These are phyloP conservation scores for Xylariomycetidae sp. DNA, from an alignment of 2,329 filamentous ascomycete species.

Conservation along the genomic window DNA sequence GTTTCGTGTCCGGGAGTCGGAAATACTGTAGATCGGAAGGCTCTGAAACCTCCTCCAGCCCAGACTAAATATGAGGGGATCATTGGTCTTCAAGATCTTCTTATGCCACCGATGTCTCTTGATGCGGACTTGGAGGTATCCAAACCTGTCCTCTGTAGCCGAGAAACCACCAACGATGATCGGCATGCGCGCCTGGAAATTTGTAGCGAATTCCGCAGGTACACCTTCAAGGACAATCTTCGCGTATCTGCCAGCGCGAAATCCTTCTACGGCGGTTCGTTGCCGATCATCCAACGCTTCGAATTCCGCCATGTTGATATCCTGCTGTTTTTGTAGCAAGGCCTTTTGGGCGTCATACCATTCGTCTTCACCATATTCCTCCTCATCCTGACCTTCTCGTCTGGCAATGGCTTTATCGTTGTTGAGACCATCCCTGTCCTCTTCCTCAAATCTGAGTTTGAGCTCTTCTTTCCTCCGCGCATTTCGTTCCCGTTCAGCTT, in stretches of 20 bases:
- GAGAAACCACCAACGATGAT: constrained; percentile 88
- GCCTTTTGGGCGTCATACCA: constrained; percentile 99
- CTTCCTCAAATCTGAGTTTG: constrained; percentile 90
- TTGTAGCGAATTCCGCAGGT: constrained; percentile 80
- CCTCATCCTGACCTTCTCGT: constrained; percentile 60
- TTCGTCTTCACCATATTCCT: constrained; percentile 93
- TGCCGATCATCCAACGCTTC: constrained; percentile 81
- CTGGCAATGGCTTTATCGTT: constrained; percentile 81
- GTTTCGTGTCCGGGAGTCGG: constrained; percentile 87
- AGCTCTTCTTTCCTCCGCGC: constrained; percentile 91
- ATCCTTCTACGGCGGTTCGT: constrained; percentile 80
- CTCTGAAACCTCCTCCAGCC: constrained; percentile 96
- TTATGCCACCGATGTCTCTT: constrained; percentile 99
- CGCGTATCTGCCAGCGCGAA: constrained; percentile 87
- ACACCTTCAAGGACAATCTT: constrained; percentile 86
- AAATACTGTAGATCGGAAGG: constrained; percentile 89
- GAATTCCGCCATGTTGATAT: constrained; percentile 95
- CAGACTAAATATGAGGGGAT: constrained; percentile 93
- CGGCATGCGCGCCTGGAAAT: constrained; percentile 78
- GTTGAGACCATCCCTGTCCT: constrained; percentile 92
- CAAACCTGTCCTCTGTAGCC: constrained; percentile 91
- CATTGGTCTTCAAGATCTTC: constrained; percentile 97
- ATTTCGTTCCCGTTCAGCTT: constrained; percentile 85
- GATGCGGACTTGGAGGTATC: constrained; percentile 91
- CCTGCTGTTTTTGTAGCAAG: constrained; percentile 86